Percentiles rank a stretch among this genome's conserved stretches.
phyloP scores from a whole-genome alignment of 345 rosid genomes.

The Sisymbrium altissimum region DNA sequence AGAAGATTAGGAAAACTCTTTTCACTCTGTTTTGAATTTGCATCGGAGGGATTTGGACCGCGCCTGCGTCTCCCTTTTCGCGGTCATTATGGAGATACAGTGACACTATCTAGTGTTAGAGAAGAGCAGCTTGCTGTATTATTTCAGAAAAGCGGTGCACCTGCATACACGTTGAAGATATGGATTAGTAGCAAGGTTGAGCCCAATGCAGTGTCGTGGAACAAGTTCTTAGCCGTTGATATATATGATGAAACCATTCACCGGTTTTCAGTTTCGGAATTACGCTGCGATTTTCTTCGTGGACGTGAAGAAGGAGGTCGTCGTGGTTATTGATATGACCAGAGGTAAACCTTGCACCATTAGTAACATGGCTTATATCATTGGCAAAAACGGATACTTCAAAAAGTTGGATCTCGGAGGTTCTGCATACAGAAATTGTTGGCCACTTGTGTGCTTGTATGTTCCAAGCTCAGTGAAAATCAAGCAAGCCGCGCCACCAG shows the following conservation, averaged over 20 bases:
- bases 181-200: constrained; percentile 7
- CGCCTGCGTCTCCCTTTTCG: background rate
- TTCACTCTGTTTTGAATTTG: background rate
- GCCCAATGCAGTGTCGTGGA: constrained; percentile 14
- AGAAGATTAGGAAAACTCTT: background rate
- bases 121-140: background rate
- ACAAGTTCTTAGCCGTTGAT: background rate
- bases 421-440: background rate
- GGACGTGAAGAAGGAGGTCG: background rate
- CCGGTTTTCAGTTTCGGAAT: background rate
- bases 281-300: background rate
- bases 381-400: background rate
- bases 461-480: background rate
- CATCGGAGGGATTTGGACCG: background rate
- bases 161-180: background rate
- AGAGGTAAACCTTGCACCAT: background rate
- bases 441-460: background rate
- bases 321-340: background rate
- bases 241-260: background rate
- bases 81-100: background rate
- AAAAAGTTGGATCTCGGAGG: background rate
- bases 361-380: background rate
- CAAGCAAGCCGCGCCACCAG: background rate
- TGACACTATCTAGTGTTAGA: constrained; percentile 10
- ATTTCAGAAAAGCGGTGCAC: background rate